A percentile compares a stretch with the other conserved stretches of the same genome.
Conservation (phyloP, 2,329 filamentous ascomycete genomes). For the Exophiala oligosperma region DNA sequence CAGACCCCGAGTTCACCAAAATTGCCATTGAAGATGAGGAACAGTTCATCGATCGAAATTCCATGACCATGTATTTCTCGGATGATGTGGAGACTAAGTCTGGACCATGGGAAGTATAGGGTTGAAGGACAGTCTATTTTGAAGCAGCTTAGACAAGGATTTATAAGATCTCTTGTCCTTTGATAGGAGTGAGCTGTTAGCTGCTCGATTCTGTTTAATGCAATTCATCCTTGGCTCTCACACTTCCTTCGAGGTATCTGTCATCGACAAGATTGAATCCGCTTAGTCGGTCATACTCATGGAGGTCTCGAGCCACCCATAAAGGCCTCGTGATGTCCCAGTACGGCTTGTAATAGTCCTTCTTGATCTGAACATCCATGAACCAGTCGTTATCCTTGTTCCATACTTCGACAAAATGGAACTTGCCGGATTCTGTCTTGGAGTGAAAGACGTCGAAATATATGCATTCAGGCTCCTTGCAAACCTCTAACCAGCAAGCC, state of each 20-base stretch:
- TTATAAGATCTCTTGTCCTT: not conserved
- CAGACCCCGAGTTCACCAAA: constrained; percentile 11
- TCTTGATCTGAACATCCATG: constrained; percentile 10
- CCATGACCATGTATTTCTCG: constrained; percentile 10
- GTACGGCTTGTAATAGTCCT: constrained; percentile 13
- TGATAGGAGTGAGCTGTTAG: not conserved
- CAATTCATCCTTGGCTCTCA: not conserved
- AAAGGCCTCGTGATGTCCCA: constrained; percentile 7
- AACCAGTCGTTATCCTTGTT: constrained; percentile 10
- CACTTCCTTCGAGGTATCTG: not conserved
- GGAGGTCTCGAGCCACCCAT: constrained; percentile 6
- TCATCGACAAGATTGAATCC: not conserved
- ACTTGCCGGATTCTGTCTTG: constrained; percentile 6
- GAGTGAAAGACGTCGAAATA: constrained; percentile 15
- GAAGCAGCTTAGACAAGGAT: too few relatives aligned
- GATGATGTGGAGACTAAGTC: constrained; percentile 10
- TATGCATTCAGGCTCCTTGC: constrained; percentile 4
- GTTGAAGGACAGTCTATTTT: not conserved
- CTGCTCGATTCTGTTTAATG: not conserved
- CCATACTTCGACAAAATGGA: constrained; percentile 14
- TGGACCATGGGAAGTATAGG: constrained; percentile 14
- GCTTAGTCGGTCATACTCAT: constrained; percentile 1
- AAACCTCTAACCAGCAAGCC: not conserved
- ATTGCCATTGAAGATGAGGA: constrained; percentile 15
- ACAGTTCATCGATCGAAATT: constrained; percentile 10